phyloP scores from a whole-genome alignment of 257 asterid species.

The Vinca minor region DNA sequence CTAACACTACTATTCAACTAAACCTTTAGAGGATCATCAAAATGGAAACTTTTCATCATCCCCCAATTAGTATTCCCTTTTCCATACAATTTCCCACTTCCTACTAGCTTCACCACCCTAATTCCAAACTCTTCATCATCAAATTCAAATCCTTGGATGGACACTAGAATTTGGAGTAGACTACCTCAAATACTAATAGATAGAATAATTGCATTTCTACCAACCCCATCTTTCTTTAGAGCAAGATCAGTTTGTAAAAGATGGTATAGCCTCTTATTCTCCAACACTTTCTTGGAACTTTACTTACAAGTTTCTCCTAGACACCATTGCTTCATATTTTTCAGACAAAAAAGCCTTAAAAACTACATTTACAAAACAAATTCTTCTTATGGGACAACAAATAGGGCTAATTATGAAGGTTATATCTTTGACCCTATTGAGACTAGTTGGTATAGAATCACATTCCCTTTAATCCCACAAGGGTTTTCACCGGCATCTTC shows the following conservation, averaged over 20 bases:
- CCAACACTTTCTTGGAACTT: constrained; percentile 52
- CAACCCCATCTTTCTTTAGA: constrained; percentile 80
- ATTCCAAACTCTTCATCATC: background rate
- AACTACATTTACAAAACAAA: constrained; percentile 30
- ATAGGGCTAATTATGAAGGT: constrained; percentile 33
- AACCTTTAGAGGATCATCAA: constrained; percentile 10
- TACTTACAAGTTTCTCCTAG: constrained; percentile 51
- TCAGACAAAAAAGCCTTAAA: constrained; percentile 46
- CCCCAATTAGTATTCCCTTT: constrained; percentile 34
- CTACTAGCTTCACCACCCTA: too few species aligned
- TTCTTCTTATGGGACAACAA: background rate
- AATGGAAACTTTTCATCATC: constrained; percentile 65
- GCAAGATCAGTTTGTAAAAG: constrained; percentile 74
- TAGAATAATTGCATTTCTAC: constrained; percentile 67
- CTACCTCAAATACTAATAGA: constrained; percentile 65
- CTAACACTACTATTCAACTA: background rate
- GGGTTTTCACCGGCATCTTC: constrained; percentile 64
- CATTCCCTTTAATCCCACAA: constrained; percentile 54
- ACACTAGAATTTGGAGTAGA: constrained; percentile 70
- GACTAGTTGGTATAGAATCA: constrained; percentile 52
- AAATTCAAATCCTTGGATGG: constrained; percentile 51
- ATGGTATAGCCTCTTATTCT: constrained; percentile 70
- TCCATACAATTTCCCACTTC: constrained; percentile 40
- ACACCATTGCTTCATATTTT: constrained; percentile 72
- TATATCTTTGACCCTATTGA: constrained; percentile 62